Base-by-base conservation (phyloP, 345 rosid species). In the Eucalyptus melliodora region DNA sequence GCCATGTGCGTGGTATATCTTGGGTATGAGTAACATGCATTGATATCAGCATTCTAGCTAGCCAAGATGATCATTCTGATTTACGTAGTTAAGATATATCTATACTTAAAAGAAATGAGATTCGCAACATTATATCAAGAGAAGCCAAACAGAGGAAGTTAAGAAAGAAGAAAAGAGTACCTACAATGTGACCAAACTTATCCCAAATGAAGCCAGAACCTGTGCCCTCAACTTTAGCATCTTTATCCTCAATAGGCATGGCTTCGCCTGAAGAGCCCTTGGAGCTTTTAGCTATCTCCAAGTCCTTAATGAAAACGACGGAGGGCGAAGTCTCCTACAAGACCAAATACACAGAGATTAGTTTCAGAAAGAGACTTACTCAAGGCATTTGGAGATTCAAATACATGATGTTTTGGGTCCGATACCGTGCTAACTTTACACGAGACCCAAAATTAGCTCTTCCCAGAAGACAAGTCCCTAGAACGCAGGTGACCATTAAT, bases 201-300 rank as follows among this genome's bases (percentile, higher is more conserved):
- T 97, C 99, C 99, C 99, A 97, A 59, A 97, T 91, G 92, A 97
- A 97, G 88, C 98, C 99, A 2, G 99, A 97, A 85, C 99, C 99
- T 11, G 96, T 95, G 87, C 99, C 99, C 95, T 97, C 94, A 60
- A 97, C 92, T 92, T 94, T 96, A 27, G 88, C 94, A 89, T 92
- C 93, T 85, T 93, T 97, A 83, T 94, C 95, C 42, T 90, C 96
- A 37, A 26, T 40, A 65, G 56, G 47, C 65, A 62, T 17, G 80
- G 49, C 90, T 88, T 89, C 92, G 87, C 47, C 85, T 26, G 90
- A 90, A 83, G 95, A 60, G 77, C 67, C 90, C 91, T 91, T 90
- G 69, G 91, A 91, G 86, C 85, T 91, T 91, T 93, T 94, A 16
- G 95, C 91, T 31, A 96, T 90, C 91, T 96, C 95, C 87, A 96